Conservation (phyloP, 2,329 filamentous ascomycete species). For the Colletotrichum chrysophilum region DNA sequence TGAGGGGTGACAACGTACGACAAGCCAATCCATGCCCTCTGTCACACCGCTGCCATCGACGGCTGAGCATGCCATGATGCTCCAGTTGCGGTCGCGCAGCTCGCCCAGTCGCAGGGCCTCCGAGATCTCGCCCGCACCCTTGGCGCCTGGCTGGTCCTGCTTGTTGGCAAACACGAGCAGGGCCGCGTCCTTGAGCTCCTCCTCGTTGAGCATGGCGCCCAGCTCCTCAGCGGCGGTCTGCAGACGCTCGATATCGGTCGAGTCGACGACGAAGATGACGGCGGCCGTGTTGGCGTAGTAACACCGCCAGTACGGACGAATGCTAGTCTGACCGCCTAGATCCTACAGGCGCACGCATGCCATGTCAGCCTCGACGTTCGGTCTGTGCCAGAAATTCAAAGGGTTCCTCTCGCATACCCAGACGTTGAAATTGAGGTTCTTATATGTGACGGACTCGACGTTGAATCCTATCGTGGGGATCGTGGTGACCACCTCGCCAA, state of each 20-base stretch:
- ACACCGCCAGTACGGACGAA: conserved; percentile 98
- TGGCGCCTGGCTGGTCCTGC: conserved; percentile 96
- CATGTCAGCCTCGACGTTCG: conserved; percentile 24
- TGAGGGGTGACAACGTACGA: conserved; percentile 59
- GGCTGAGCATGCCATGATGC: conserved; percentile 95
- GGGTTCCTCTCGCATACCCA: conserved; percentile 69
- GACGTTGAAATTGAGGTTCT: conserved; percentile 98
- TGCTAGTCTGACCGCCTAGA: conserved; percentile 96
- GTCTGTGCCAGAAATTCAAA: background rate
- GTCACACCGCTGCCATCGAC: conserved; percentile 94
- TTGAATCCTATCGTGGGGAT: conserved; percentile 99
- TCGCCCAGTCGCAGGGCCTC: conserved; percentile 90
- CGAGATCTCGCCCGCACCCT: conserved; percentile 95
- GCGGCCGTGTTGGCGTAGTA: conserved; percentile 99
- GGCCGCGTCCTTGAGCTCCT: conserved; percentile 91
- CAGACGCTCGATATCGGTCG: conserved; percentile 94
- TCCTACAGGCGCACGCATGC: conserved; percentile 57
- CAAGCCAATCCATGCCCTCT: conserved; percentile 99
- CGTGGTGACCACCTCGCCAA: conserved; percentile 97
- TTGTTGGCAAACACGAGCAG: conserved; percentile 98
- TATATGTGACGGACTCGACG: conserved; percentile 97
- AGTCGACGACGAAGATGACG: conserved; percentile 98
- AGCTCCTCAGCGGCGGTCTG: conserved; percentile 93
- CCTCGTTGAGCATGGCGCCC: conserved; percentile 94
- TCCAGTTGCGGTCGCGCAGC: conserved; percentile 97